A percentile compares a stretch with the other conserved stretches of the same genome.
phyloP scores from a whole-genome alignment of 106 monocot genomes.

The Iris macrosiphon region DNA sequence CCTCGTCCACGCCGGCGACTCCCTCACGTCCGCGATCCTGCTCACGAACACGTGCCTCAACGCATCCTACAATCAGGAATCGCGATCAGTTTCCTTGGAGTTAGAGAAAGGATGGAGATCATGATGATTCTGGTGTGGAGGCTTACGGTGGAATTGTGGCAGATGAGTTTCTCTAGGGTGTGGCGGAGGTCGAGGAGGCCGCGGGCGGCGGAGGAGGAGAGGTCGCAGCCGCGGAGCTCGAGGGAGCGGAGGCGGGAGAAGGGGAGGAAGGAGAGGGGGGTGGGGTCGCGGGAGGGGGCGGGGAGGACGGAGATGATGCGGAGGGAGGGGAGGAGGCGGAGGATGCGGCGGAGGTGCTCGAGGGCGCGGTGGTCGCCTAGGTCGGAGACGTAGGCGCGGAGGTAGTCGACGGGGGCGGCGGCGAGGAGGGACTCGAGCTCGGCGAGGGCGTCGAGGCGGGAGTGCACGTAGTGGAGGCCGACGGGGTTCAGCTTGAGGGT shows the following conservation, averaged over 20 bases:
- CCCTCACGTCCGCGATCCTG: constrained; percentile 86
- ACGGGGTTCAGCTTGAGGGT: constrained; percentile 89
- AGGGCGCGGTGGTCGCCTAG: constrained; percentile 95
- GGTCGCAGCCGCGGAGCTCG: constrained; percentile 84
- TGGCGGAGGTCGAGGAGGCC: constrained; percentile 78
- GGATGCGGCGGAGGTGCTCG: constrained; percentile 83
- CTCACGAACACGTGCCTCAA: constrained; percentile 92
- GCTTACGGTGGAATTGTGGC: constrained; percentile 88
- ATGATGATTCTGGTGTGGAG: no score
- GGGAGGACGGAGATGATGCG: constrained; percentile 62
- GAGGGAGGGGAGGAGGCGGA: constrained; percentile 60
- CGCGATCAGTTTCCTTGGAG: no score
- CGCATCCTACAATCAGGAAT: constrained; percentile 46
- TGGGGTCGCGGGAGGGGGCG: constrained; percentile 53
- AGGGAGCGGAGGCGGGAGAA: constrained; percentile 57
- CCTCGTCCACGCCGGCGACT: constrained; percentile 66
- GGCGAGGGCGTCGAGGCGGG: constrained; percentile 70
- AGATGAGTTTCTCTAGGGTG: constrained; percentile 81
- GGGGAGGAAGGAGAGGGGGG: constrained; percentile 64
- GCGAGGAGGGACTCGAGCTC: constrained; percentile 73
- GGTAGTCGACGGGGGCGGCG: constrained; percentile 86
- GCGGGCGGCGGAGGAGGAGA: constrained; percentile 56
- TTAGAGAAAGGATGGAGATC: no score
- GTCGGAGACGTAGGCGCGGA: constrained; percentile 91
- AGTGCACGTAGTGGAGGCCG: constrained; percentile 89